Conservation (phyloP, 495 filamentous ascomycete species). For the Penicillium crystallinum region DNA sequence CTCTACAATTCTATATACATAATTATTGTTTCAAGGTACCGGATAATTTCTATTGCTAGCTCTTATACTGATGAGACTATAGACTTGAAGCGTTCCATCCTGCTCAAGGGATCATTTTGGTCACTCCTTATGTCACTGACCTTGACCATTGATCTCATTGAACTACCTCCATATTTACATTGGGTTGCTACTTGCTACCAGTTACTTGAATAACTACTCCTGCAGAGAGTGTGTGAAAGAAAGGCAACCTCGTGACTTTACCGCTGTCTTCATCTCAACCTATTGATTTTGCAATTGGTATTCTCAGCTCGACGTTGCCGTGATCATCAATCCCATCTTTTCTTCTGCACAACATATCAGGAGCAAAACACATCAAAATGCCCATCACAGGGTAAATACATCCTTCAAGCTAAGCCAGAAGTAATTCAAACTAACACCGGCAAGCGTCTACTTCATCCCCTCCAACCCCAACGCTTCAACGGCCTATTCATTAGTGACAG, state of each 20-base stretch:
- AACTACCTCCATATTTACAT: background rate
- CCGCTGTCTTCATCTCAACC: background rate
- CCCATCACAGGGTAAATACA: conserved; percentile 29
- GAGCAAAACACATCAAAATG: conserved; percentile 16
- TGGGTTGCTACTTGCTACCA: background rate
- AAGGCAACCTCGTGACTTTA: background rate
- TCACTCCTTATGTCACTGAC: background rate
- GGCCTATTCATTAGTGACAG: conserved; percentile 29
- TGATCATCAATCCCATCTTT: background rate
- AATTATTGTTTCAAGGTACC: background rate
- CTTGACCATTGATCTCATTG: background rate
- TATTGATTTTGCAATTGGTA: background rate
- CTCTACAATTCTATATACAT: background rate
- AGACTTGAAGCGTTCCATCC: background rate
- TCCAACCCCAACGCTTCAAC: conserved; percentile 40
- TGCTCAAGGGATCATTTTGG: background rate
- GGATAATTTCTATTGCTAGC: background rate
- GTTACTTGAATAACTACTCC: background rate
- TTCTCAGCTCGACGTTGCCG: background rate
- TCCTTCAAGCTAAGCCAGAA: background rate
- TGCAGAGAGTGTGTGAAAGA: background rate
- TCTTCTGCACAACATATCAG: background rate
- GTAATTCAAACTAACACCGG: background rate
- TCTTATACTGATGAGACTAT: background rate
- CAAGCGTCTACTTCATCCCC: conserved; percentile 45